Base-by-base conservation (phyloP, 129 eudicot genomes). In the Dittrichia graveolens region DNA sequence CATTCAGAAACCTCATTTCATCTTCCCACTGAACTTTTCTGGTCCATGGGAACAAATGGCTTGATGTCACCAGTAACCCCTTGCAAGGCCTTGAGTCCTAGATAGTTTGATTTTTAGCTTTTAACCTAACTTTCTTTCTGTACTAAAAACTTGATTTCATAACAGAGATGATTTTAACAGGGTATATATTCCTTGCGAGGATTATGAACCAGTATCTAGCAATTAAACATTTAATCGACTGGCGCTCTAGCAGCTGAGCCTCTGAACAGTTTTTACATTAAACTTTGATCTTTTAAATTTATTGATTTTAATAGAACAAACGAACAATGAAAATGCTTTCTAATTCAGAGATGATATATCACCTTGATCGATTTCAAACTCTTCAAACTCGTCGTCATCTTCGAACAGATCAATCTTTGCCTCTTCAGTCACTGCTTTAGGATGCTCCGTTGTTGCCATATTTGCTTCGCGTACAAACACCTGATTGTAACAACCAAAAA, bases 321-420 rank as follows among this genome's bases (percentile, higher is more conserved):
- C 6, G 4, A 16, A 12, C 48, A 12, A 41, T 10, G 3, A 72
- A 72, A 13, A 2, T 39, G 10, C 40, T 2, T 8, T 73, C 8
- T 7, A 39, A 12, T 3, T 4, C 0, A 40, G 12, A 75, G 5
- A 49, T 18, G 6, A 50, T 10, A 12, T 5, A 63, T 50, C 41
- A 86, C 96, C 95, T 83, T 83, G 88, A 76, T 81, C 92, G 31
- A 88, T 84, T 78, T 82, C 92, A 43, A 86, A 84, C 82, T 88
- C 95, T 67, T 91, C 92, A 46, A 88, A 85, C 65, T 88, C 95
- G 44, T 87, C 88, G 64, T 91, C 92, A 77, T 88, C 95, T 81
- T 88, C 95, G 55, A 91, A 91, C 56, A 87, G 70, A 78, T 91
- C 91, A 54, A 88, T 80, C 77, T 91, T 88, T 6, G 84, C 90